Base-by-base conservation (phyloP, 208 protist genomes). In the Acanthamoeba lenticulata region DNA sequence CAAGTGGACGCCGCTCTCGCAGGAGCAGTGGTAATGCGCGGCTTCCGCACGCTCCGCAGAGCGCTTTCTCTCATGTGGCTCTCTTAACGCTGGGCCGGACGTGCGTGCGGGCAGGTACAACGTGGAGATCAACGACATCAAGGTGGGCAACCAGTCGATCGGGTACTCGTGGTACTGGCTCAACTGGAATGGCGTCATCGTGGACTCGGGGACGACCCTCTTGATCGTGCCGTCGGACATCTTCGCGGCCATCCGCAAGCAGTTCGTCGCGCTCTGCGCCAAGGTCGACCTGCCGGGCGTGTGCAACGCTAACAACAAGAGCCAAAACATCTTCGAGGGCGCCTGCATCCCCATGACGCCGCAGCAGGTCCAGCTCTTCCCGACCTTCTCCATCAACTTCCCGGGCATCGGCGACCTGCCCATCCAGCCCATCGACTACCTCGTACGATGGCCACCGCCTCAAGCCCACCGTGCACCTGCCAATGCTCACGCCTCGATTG, bases 21-120 rank as follows among this genome's bases (percentile, higher is more conserved):
- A 81, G 69, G 69, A 81, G 40, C 69, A 81, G 69, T 81, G 69
- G 69, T n/a, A n/a, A n/a, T n/a, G n/a, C n/a, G n/a, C n/a, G n/a
- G n/a, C n/a, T n/a, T n/a, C n/a, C n/a, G n/a, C n/a, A n/a, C n/a
- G n/a, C n/a, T n/a, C n/a, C n/a, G n/a, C n/a, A n/a, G n/a, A n/a
- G n/a, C n/a, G n/a, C n/a, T n/a, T n/a, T n/a, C n/a, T n/a, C n/a
- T n/a, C n/a, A n/a, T n/a, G n/a, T n/a, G n/a, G n/a, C n/a, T n/a
- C n/a, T n/a, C n/a, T n/a, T n/a, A n/a, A n/a, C n/a, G n/a, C n/a
- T n/a, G n/a, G n/a, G n/a, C n/a, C n/a, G n/a, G n/a, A n/a, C n/a
- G n/a, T n/a, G n/a, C n/a, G n/a, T n/a, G n/a, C n/a, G n/a, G n/a
- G n/a, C n/a, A n/a, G n/a, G n/a, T 81, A 81, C 69, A 47, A 47